Percentiles rank a stretch among this genome's conserved stretches.
Conservation (phyloP, 75 land plant species). For the Isoetes taiwanensis region DNA sequence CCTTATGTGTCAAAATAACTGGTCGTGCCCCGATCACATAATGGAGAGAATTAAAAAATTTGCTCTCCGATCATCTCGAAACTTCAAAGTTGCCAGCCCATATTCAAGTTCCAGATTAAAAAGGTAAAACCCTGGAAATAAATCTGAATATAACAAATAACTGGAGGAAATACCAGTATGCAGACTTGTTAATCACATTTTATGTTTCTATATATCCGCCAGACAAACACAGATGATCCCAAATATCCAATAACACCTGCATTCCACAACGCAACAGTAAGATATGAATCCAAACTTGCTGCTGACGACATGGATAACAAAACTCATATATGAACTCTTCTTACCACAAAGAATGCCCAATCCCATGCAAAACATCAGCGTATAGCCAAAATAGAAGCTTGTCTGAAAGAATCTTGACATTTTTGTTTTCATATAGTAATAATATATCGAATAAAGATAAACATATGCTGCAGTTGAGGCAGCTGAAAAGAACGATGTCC, state of each 20-base stretch:
- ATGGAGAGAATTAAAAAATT: too few species aligned
- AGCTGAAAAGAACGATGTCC: constrained; percentile 34
- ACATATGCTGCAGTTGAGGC: constrained; percentile 26
- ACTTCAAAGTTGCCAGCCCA: too few species aligned
- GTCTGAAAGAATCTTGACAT: constrained; percentile 30
- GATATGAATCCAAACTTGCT: too few species aligned
- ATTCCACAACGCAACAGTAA: background rate
- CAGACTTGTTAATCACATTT: constrained; percentile 46
- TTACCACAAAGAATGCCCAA: constrained; percentile 30
- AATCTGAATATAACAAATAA: too few species aligned
- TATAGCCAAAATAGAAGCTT: constrained; percentile 27
- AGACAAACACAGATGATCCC: constrained; percentile 44
- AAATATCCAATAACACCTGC: constrained; percentile 49
- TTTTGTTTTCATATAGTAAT: constrained; percentile 30
- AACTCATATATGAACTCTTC: background rate
- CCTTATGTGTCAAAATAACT: too few species aligned
- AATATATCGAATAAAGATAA: constrained; percentile 27
- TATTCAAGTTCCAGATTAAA: too few species aligned
- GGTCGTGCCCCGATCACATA: too few species aligned
- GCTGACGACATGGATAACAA: background rate
- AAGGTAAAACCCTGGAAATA: too few species aligned
- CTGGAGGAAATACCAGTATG: too few species aligned
- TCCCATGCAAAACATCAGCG: constrained; percentile 29
- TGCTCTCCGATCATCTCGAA: too few species aligned
- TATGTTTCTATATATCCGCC: constrained; percentile 47